Evolutionary conservation across 2,329 filamentous ascomycete genomes (phyloP).

Genomic region (Beauveria asiatica): DNA sequence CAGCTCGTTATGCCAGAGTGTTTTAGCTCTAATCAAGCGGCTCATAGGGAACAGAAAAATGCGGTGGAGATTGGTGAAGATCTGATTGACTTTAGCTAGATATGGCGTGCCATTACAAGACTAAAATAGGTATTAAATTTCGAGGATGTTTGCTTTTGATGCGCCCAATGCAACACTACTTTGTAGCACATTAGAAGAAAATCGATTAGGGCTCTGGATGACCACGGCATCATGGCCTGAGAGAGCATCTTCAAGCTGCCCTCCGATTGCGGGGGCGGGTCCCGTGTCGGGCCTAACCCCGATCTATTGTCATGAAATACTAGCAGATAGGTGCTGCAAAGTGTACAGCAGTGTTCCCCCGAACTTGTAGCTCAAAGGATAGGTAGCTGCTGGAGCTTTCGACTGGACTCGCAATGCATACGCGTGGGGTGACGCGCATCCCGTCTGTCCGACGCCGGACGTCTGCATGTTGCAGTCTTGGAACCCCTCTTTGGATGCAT

Average conservation of each 20-base stretch:
- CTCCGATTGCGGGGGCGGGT: conserved; percentile 6
- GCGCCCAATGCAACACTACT: no score
- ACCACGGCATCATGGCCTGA: not conserved
- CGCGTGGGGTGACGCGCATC: not conserved
- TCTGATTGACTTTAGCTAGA: no score
- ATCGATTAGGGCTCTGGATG: not conserved
- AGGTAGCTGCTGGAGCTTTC: not conserved
- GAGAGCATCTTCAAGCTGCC: not conserved
- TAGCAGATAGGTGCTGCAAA: not conserved
- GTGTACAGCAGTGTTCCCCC: no score
- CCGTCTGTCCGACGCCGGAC: not conserved
- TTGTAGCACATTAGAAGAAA: not conserved
- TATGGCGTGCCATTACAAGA: no score
- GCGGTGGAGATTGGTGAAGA: no score
- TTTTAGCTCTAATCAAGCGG: no score
- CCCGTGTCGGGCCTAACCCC: not conserved
- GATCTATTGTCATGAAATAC: not conserved
- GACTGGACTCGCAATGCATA: not conserved
- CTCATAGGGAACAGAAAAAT: no score
- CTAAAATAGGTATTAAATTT: no score
- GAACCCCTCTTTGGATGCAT: not conserved
- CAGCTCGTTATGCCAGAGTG: not conserved
- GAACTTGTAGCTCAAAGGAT: not conserved
- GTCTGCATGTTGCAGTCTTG: not conserved
- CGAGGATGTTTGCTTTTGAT: no score